Conservation (phyloP, 2,329 filamentous ascomycete species). For the Neonectria faginata region DNA sequence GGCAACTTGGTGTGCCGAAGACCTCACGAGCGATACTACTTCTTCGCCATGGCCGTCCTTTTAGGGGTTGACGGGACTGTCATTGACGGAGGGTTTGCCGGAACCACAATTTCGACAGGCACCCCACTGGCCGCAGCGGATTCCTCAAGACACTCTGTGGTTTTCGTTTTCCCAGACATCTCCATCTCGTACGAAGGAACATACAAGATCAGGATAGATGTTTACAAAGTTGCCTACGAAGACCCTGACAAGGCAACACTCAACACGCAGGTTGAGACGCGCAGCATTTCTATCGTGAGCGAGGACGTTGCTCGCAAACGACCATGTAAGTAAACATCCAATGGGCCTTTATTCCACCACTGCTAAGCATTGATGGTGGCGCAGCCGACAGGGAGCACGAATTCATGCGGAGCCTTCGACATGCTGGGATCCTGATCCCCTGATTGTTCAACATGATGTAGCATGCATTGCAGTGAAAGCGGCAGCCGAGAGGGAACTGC, state of each 20-base stretch:
- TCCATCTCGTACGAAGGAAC: constrained; percentile 37
- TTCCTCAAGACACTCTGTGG: constrained; percentile 17
- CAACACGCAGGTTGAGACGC: constrained; percentile 35
- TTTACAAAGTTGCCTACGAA: constrained; percentile 40
- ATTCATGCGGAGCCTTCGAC: background rate
- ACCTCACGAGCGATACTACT: constrained; percentile 27
- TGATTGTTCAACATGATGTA: background rate
- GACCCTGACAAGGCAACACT: constrained; percentile 27
- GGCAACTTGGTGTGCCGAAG: constrained; percentile 30
- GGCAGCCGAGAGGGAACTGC: background rate
- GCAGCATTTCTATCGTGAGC: constrained; percentile 26
- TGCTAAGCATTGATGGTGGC: background rate
- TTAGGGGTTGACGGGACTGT: constrained; percentile 34
- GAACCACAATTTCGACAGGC: constrained; percentile 37
- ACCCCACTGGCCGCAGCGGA: constrained; percentile 22
- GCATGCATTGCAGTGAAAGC: background rate
- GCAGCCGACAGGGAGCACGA: background rate
- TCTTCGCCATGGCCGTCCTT: constrained; percentile 46
- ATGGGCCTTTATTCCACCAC: background rate
- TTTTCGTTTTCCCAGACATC: constrained; percentile 46
- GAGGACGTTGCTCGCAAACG: constrained; percentile 13
- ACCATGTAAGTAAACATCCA: constrained; percentile 24
- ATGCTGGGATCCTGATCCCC: background rate
- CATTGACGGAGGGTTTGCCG: constrained; percentile 35
- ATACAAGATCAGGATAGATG: constrained; percentile 46